Evolutionary conservation across 345 rosid genomes (phyloP), one percentile per base, ranked within the genome.

Genomic region (Barbarea vulgaris): DNA sequence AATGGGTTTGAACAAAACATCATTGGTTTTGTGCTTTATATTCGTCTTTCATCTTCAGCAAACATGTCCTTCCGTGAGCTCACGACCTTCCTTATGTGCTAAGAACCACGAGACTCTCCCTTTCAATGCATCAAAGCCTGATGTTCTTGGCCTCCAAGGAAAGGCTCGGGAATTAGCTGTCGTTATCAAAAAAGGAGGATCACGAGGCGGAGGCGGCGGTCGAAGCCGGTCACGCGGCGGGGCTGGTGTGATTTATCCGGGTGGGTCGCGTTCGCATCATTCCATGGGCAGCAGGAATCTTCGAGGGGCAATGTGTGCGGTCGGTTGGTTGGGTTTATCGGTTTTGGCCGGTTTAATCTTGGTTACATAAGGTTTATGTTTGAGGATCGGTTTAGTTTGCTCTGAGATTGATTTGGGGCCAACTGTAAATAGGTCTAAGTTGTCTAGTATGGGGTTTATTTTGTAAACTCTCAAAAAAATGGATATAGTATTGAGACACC

Each of bases 281-380:
- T 31, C 58, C 22, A 33, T 57, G 3, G 57, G 58, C 18, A 50
- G 33, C 31, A 15, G 27, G 59, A 51, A 19, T 33, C 58, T 51
- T 67, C 47, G 14, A 31, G 34, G 60, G 58, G 9, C 33, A 22
- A 3, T 18, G 18, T 7, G 17, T 30, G 28, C 69, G 28, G 28
- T 64, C 17, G 69, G 56, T 31, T 48, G 28, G 56, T 67, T 51
- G 6, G 41, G 17, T 46, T 11, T 46, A 30, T 28, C 69, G 59
- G 48, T 21, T 51, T 67, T 67, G 34, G 21, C 59, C 31, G 71
- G 71, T 50, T 51, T 67, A 67, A 10, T 19, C 10, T 51, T 51
- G 33, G 60, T 33, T 66, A 24, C 25, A 31, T 9, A 17, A 66
- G 15, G 34, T n/a, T 56, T 28, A 9, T 28, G 18, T 59, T 31